Evolutionary conservation across 495 filamentous ascomycete species (phyloP), one percentile per base, ranked within the genome.

Genomic region (Podospora pseudopauciseta): DNA sequence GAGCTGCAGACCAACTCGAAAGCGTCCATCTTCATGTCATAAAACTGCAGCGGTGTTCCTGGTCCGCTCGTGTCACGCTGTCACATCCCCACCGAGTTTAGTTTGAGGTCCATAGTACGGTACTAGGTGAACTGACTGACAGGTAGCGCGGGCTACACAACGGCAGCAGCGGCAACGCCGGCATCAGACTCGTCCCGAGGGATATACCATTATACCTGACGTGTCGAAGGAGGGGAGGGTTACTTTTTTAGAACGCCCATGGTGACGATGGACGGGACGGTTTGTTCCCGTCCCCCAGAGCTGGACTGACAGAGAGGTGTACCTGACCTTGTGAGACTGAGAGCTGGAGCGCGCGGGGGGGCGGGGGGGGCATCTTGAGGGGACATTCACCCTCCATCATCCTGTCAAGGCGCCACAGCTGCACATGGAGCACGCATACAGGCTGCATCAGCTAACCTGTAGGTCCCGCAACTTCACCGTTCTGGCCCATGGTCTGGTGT

Each of bases 351-450:
- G 54, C 54, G 20, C 20, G 20, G 20, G 23, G 23, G 20, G 19
- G 54, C 0, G 54, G 4, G 19, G 19, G 54, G 18, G 54, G 11
- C n/a, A 58, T 26, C 55, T 5, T 26, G n/a, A 58, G 55, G 55
- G 55, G n/a, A 58, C 55, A 19, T 58, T 26, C n/a, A 19, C 55
- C 55, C 55, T 58, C 55, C 55, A 58, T 58, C 55, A 19, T 16
- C 7, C 7, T 16, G 39, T 16, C 39, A 49, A 16, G 39, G 59
- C 61, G 61, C 61, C 34, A 63, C 30, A 49, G 32, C 61, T 63
- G 61, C 32, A 49, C 61, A 49, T 39, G 19, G 7, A 63, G 30
- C 61, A 44, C 60, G 30, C 60, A 63, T 63, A 30, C 60, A 63
- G 9, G 26, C 26, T 63, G 61, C 32, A 39, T 49, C 32, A 63